Percentiles rank a stretch among this genome's conserved stretches.
Conservation (phyloP, 495 filamentous ascomycete species). For the Penicillium parvum region DNA sequence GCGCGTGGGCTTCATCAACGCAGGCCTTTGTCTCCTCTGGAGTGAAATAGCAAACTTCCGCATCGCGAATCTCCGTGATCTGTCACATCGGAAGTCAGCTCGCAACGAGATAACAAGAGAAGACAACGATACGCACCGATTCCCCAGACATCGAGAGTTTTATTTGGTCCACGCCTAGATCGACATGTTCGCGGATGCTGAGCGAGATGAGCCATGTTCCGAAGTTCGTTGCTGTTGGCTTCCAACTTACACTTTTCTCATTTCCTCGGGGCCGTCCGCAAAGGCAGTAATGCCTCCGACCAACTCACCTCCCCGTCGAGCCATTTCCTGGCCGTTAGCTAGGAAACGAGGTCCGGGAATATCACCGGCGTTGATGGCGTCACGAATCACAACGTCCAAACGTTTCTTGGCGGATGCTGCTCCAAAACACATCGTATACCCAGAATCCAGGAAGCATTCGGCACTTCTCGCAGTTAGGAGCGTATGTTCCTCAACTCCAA, state of each 20-base stretch:
- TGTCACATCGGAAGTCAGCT: slow-evolving; percentile 8
- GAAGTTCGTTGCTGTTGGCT: neutral
- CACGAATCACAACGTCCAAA: slow-evolving; percentile 46
- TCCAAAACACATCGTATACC: slow-evolving; percentile 48
- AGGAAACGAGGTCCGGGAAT: slow-evolving; percentile 50
- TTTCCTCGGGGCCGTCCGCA: slow-evolving; percentile 43
- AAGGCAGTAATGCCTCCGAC: slow-evolving; percentile 45
- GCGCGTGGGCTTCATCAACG: slow-evolving; percentile 47
- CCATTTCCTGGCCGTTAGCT: slow-evolving; percentile 49
- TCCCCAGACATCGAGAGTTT: slow-evolving; percentile 53
- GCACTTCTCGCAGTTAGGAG: slow-evolving; percentile 41
- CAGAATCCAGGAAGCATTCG: slow-evolving; percentile 42
- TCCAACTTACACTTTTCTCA: slow-evolving; percentile 29
- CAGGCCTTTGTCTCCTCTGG: slow-evolving; percentile 47
- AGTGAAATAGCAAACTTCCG: slow-evolving; percentile 47
- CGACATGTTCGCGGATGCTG: slow-evolving; percentile 38
- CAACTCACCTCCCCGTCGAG: slow-evolving; percentile 39
- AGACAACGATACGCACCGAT: slow-evolving; percentile 15
- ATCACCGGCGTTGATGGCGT: slow-evolving; percentile 51
- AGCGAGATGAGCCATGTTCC: neutral
- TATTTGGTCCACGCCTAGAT: slow-evolving; percentile 47
- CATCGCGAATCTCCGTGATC: slow-evolving; percentile 35
- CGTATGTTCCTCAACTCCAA: slow-evolving; percentile 47
- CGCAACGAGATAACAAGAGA: neutral
- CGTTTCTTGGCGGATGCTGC: slow-evolving; percentile 48